Conservation (phyloP, 75 land plant species). For the Sequoiadendron giganteum region DNA sequence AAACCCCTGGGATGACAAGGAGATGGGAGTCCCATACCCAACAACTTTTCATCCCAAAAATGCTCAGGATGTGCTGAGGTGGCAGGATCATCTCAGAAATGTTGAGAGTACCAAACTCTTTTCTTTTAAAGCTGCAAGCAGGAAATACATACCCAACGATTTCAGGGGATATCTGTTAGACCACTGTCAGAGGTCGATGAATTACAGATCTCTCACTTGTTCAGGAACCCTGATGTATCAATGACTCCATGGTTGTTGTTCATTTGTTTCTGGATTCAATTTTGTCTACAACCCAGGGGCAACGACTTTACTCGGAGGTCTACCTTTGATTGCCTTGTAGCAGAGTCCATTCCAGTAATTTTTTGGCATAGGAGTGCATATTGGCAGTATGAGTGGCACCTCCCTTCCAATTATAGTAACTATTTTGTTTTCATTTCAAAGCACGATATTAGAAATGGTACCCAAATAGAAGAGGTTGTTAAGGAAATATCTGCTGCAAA, state of each 20-base stretch:
- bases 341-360: slow-evolving; percentile 78
- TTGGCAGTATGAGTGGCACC: slow-evolving; percentile 63
- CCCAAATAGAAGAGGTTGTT: slow-evolving; percentile 31
- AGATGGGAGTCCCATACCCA: slow-evolving; percentile 85
- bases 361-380: slow-evolving; percentile 72
- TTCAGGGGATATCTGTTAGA: slow-evolving; percentile 42
- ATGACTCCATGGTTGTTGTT: slow-evolving; percentile 32
- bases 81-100: slow-evolving; percentile 50
- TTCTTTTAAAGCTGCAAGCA: slow-evolving; percentile 63
- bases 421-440: slow-evolving; percentile 73
- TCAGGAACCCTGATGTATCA: slow-evolving; percentile 29
- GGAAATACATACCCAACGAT: slow-evolving; percentile 36
- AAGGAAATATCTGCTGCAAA: slow-evolving; percentile 29
- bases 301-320: slow-evolving; percentile 77
- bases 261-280: slow-evolving; percentile 61
- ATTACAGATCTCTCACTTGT: slow-evolving; percentile 50
- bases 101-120: slow-evolving; percentile 38
- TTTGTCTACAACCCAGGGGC: slow-evolving; percentile 83
- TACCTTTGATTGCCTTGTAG: slow-evolving; percentile 75
- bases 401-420: slow-evolving; percentile 40
- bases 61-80: slow-evolving; percentile 36
- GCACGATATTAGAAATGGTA: slow-evolving; percentile 43
- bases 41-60: slow-evolving; percentile 78
- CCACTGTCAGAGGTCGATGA: slow-evolving; percentile 29
- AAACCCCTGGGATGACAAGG: slow-evolving; percentile 70